Evolutionary conservation across 2,329 filamentous ascomycete species (phyloP), one percentile per base, ranked within the genome.

Genomic region (Fusarium coicis): DNA sequence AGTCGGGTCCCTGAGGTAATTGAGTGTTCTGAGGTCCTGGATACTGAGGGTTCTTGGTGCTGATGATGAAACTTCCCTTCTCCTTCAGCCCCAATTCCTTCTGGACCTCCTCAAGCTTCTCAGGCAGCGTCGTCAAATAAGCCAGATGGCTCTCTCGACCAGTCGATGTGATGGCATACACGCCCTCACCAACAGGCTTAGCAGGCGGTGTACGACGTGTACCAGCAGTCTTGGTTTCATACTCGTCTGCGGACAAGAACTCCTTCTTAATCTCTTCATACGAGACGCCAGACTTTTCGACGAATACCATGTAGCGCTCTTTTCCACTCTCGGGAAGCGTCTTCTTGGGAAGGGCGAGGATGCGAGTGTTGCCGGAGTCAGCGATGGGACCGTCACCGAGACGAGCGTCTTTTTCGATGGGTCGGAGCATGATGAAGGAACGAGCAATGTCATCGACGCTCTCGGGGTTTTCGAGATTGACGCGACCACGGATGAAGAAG

Each of bases 321-420:
- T 83, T 84, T 19, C 88, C 88, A 26, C 88, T 92, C 59, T 88
- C 87, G 0, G 95, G 95, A 15, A 96, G 89, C 5, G 90, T 89
- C 81, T 97, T 97, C 83, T 97, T 97, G 0, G 95, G 95, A 23
- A 98, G 83, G 2, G 92, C 91, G 57, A 97, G 85, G 8, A 97
- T 84, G 19, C 95, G 90, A 65, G 91, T 92, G 79, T 92, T 92
- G 18, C 87, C 85, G 10, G 81, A 82, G 67, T 89, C 85, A 36
- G 82, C 79, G 30, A 89, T 82, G 1, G 85, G 77, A 1, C 84
- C 86, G 12, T 84, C 81, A 28, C 88, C 87, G 43, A 96, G 85
- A 47, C 80, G 79, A n/a, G 90, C 90, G n/a, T 91, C 92, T 10
- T 86, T 83, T 1, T 88, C 89, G 8, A 96, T 84, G 2, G 94